Percentiles rank a stretch among this genome's conserved stretches.
These are phyloP conservation scores for Recurvomyces mirabilis DNA, from an alignment of 495 filamentous ascomycete genomes.

Conservation along the genomic window DNA sequence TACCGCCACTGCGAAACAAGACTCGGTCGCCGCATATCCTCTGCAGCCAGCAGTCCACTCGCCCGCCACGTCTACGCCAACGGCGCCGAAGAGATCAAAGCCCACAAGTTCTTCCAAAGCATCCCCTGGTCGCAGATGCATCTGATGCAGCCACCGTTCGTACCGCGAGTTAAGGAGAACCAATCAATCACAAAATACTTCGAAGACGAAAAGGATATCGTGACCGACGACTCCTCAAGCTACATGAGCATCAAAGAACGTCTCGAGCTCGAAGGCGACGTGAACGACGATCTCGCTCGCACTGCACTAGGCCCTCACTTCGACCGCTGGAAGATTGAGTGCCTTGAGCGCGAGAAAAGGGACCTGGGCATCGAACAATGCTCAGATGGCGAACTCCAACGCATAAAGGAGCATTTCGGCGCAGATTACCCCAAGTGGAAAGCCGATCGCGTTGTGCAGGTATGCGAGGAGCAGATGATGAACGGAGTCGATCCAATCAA, in stretches of 20 bases:
- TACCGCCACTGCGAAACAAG: conserved; percentile 56
- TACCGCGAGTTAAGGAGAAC: conserved; percentile 55
- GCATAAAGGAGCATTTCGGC: conserved; percentile 20
- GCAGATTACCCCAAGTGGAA: conserved; percentile 17
- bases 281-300: conserved; percentile 2
- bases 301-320: conserved; percentile 12
- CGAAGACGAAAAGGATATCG: conserved; percentile 64
- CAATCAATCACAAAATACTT: conserved; percentile 81
- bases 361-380: conserved; percentile 19
- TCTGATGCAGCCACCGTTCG: conserved; percentile 56
- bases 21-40: conserved; percentile 17
- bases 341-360: conserved; percentile 7
- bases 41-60: conserved; percentile 15
- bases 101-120: conserved; percentile 33
- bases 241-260: conserved; percentile 21
- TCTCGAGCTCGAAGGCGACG: conserved; percentile 7
- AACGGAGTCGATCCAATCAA: not conserved
- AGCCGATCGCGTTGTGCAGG: conserved; percentile 11
- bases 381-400: conserved; percentile 14
- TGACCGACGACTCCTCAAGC: conserved; percentile 34
- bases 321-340: conserved; percentile 7
- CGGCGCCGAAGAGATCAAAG: conserved; percentile 36
- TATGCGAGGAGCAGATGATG: conserved; percentile 13
- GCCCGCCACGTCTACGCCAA: conserved; percentile 59
- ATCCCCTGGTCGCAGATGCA: conserved; percentile 39